Conservation (phyloP, 495 filamentous ascomycete species). For the Penicillium fimorum region DNA sequence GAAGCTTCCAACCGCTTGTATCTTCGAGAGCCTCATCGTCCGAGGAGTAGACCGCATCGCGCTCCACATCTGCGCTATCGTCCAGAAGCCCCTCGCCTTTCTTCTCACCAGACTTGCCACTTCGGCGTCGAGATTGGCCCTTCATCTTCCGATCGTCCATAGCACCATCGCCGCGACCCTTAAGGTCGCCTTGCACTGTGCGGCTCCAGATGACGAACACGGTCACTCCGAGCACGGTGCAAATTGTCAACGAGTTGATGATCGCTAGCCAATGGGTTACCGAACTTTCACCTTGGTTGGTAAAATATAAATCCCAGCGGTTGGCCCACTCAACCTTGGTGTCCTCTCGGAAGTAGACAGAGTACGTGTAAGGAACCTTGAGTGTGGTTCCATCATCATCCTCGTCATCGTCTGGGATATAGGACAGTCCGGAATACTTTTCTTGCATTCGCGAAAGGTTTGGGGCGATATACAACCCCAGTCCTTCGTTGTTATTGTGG, state of each 20-base stretch:
- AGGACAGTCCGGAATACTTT: slow-evolving; percentile 60
- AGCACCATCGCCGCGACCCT: slow-evolving; percentile 61
- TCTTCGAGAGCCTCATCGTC: slow-evolving; percentile 84
- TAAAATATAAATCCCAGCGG: slow-evolving; percentile 92
- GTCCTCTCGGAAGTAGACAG: slow-evolving; percentile 89
- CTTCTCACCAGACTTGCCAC: slow-evolving; percentile 53
- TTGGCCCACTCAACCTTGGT: slow-evolving; percentile 78
- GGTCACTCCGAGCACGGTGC: slow-evolving; percentile 73
- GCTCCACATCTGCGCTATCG: slow-evolving; percentile 57
- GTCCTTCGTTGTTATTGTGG: slow-evolving; percentile 56
- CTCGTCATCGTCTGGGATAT: slow-evolving; percentile 54
- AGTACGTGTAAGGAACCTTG: slow-evolving; percentile 86
- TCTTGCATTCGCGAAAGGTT: slow-evolving; percentile 56
- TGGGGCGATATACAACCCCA: slow-evolving; percentile 67
- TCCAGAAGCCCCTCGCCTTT: slow-evolving; percentile 61
- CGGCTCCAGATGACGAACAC: slow-evolving; percentile 84
- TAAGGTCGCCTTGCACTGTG: slow-evolving; percentile 80
- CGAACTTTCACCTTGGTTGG: slow-evolving; percentile 81
- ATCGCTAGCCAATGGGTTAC: slow-evolving; percentile 93
- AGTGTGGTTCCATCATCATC: slow-evolving; percentile 65
- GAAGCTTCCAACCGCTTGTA: slow-evolving; percentile 86
- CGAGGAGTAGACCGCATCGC: slow-evolving; percentile 60
- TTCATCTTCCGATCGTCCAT: slow-evolving; percentile 69
- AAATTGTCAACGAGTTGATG: slow-evolving; percentile 85
- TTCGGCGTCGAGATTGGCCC: slow-evolving; percentile 47